Base-by-base conservation (phyloP, 306 rosid genomes). In the Trifolium repens region DNA sequence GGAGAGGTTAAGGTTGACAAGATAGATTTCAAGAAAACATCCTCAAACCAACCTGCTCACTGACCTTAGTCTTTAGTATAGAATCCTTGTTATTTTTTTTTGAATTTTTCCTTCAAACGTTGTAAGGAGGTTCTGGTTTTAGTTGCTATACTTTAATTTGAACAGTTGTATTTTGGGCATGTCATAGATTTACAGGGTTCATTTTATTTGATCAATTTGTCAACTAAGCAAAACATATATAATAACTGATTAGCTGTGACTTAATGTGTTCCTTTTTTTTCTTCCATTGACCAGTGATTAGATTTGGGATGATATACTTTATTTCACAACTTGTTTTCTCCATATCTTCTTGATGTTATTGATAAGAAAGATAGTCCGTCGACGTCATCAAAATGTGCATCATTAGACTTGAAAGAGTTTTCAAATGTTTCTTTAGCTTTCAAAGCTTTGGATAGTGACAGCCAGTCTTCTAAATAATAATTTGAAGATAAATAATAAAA, bases 1-100 rank as follows among this genome's bases (percentile, higher is more conserved):
- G 98, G 99, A 60, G 98, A 96, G 90, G 99, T 96, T 62, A 96
- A 92, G 93, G 99, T 96, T 67, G 99, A 96, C 92, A 96, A 96
- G 90, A 96, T 96, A 77, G 99, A 96, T 74, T 96, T 96, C 81
- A 96, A 96, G 98, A 96, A 96, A 85, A 90, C 98, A 57, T 70
- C 98, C 42, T 57, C 93, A 12, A 40, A 82, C 79, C 90, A 88
- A 72, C 17, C 96, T 7, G 82, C 93, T 72, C 94, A 88, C 80
- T 91, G 81, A 91, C 24, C 60, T 72, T 37, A 82, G 53, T 62
- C 75, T 9, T 9, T 16, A n/a, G 57, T 14, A 5, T 46, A 5
- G 3, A 16, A 32, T 9, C 6, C 12, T 62, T n/a, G 43, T 35
- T 43, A 30, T 2, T 22, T 22, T 63, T 50, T 46, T 57, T 34